Percentiles rank a stretch among this genome's conserved stretches.
Evolutionary conservation across 257 asterid species (phyloP).

Genomic region (Solanum etuberosum): DNA sequence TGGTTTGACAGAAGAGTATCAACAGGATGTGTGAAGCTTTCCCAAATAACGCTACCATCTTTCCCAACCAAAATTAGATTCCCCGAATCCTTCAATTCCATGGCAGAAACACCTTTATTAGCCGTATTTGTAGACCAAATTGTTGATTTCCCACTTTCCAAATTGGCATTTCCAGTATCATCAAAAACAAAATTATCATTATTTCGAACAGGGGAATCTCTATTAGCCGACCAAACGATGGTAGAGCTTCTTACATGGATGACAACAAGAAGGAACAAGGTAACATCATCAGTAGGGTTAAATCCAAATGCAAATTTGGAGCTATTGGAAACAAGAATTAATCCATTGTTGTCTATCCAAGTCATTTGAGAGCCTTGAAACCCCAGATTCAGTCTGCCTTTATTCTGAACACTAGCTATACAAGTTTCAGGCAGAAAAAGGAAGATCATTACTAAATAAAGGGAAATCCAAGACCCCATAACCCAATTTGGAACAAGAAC

Average conservation of each 20-base stretch:
- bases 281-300: slow-evolving; percentile 42
- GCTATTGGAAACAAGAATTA: slow-evolving; percentile 58
- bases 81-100: slow-evolving; percentile 64
- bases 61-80: slow-evolving; percentile 52
- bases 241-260: slow-evolving; percentile 55
- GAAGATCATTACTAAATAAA: slow-evolving; percentile 2
- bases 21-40: slow-evolving; percentile 71
- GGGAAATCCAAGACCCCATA: slow-evolving; percentile 36
- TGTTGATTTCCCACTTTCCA: slow-evolving; percentile 34
- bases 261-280: slow-evolving; percentile 61
- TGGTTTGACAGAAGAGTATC: slow-evolving; percentile 66
- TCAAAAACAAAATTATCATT: slow-evolving; percentile 55
- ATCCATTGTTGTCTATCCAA: slow-evolving; percentile 69
- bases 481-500: not conserved
- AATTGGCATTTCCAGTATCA: slow-evolving; percentile 48
- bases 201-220: slow-evolving; percentile 45
- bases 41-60: slow-evolving; percentile 53
- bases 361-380: slow-evolving; percentile 65
- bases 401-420: slow-evolving; percentile 46
- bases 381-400: slow-evolving; percentile 49
- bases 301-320: slow-evolving; percentile 72
- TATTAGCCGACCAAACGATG: slow-evolving; percentile 76
- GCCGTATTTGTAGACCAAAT: slow-evolving; percentile 61
- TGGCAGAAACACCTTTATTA: slow-evolving; percentile 53
- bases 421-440: slow-evolving; percentile 23